Evolutionary conservation across 2,329 filamentous ascomycete genomes (phyloP), one percentile per base, ranked within the genome.

Genomic region (Esteya vermicola): DNA sequence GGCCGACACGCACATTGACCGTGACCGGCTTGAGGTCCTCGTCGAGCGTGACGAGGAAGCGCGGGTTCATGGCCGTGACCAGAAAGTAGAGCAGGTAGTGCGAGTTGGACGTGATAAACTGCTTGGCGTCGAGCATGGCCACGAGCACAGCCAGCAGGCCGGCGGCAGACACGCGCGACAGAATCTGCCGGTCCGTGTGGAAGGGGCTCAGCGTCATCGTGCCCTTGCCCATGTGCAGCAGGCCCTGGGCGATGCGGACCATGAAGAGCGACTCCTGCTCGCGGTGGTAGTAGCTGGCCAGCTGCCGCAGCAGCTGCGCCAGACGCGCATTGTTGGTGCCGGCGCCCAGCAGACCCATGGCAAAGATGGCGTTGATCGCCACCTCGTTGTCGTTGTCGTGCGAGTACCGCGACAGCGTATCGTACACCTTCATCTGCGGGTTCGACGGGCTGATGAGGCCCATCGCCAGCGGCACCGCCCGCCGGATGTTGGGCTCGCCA

Each of bases 371-470:
- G 56, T 96, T 98, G 61, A 98, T 83, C 30, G 91, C 91, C 35
- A 98, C 91, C 54, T 98, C 91, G 46, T 89, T 93, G 63, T 98
- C 91, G 50, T 91, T 98, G 65, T 98, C 91, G 72, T 98, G 91
- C 48, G 83, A 93, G 71, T 98, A 98, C 55, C 91, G 74, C 38
- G 91, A 98, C 10, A 98, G 69, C 1, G 91, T 98, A 59, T 98
- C 91, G 65, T 98, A 98, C 36, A 98, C 84, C 70, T 96, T 98
- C 89, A 98, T 98, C 59, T 98, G 93, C 10, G 91, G 91, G 65
- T 98, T 98, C 64, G 86, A 95, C 12, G 93, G 85, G 62, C 85
- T 94, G 55, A 98, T 81, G 40, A 98, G 72, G 53, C 88, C 93
- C 85, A 98, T 93, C 21, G 91, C 91, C 40, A 98, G 70, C 27